These are phyloP conservation scores for Sordariomycetes sp. DNA, from an alignment of 2,329 filamentous ascomycete genomes.

Conservation along the genomic window DNA sequence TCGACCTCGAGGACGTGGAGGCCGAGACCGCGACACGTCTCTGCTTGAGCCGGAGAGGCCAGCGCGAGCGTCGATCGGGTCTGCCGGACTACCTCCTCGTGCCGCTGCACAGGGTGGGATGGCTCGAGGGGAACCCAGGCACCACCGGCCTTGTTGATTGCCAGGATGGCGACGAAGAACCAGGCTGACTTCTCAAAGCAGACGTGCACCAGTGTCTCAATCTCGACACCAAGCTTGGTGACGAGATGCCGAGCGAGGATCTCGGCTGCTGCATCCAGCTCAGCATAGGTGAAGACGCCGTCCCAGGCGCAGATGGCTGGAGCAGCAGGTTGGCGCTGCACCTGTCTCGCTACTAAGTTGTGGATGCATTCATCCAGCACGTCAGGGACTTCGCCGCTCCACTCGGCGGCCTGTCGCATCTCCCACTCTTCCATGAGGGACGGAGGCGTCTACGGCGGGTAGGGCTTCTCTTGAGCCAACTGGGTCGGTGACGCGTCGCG, in stretches of 20 bases:
- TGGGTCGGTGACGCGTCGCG: no score
- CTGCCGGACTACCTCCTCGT: no score
- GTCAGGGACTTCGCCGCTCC: not conserved
- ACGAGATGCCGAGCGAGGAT: not conserved
- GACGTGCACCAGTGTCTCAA: conserved; percentile 2
- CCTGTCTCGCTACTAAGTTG: not conserved
- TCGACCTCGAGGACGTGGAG: no score
- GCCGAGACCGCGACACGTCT: no score
- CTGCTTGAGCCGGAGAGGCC: no score
- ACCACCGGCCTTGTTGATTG: conserved; percentile 6
- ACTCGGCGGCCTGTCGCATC: not conserved
- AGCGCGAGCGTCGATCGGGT: no score
- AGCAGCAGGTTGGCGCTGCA: not conserved
- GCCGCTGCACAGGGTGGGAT: conserved; percentile 4
- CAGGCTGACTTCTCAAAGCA: conserved; percentile 9
- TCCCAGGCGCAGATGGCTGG: conserved; percentile 2
- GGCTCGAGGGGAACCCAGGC: conserved; percentile 7
- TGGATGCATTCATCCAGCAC: not conserved
- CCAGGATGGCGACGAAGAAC: conserved; percentile 6
- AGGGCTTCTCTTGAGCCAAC: no score
- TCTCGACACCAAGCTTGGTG: not conserved
- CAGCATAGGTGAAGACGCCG: not conserved
- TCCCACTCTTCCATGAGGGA: no score
- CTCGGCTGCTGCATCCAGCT: no score
- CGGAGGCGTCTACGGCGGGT: no score